Evolutionary conservation across 306 rosid genomes (phyloP).

Genomic region (Begonia loranthoides): DNA sequence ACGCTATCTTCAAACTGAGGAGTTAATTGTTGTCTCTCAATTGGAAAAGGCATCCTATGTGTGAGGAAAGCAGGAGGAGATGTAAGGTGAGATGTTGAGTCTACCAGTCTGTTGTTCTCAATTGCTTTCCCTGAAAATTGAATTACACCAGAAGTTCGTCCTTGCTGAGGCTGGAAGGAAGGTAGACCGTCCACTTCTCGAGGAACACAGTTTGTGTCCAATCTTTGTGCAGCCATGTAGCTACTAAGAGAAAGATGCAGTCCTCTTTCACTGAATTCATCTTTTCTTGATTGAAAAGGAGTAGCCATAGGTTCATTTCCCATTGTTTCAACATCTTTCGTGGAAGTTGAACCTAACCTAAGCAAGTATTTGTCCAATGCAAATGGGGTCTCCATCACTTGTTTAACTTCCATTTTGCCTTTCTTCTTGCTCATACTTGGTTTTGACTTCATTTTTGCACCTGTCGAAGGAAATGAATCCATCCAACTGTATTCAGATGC

Average conservation of each 20-base stretch:
- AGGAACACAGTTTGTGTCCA: constrained; percentile 31
- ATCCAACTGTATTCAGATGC: constrained; percentile 25
- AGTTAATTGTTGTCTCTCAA: constrained; percentile 15
- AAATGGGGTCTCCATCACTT: constrained; percentile 24
- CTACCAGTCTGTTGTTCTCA: constrained; percentile 26
- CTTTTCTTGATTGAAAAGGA: constrained; percentile 31
- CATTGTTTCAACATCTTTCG: constrained; percentile 18
- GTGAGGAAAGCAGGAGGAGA: constrained; percentile 16
- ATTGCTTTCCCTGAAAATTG: constrained; percentile 27
- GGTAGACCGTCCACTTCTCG: constrained; percentile 30
- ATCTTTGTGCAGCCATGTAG: constrained; percentile 29
- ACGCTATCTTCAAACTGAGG: constrained; percentile 23
- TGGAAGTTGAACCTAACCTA: constrained; percentile 16
- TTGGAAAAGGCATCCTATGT: constrained; percentile 16
- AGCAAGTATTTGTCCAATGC: constrained; percentile 26
- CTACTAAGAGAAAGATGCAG: constrained; percentile 53
- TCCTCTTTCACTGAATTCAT: constrained; percentile 30
- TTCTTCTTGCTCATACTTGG: constrained; percentile 39
- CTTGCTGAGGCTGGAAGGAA: constrained; percentile 38
- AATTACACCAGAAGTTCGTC: constrained; percentile 28
- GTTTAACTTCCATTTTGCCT: constrained; percentile 35
- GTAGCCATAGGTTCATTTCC: constrained; percentile 16
- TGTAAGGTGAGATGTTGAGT: constrained; percentile 26
- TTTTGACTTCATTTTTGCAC: constrained; percentile 26
- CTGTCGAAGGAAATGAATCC: constrained; percentile 26